phyloP scores from a whole-genome alignment of 176 grass and related monocot species.

The Bromus sterilis region DNA sequence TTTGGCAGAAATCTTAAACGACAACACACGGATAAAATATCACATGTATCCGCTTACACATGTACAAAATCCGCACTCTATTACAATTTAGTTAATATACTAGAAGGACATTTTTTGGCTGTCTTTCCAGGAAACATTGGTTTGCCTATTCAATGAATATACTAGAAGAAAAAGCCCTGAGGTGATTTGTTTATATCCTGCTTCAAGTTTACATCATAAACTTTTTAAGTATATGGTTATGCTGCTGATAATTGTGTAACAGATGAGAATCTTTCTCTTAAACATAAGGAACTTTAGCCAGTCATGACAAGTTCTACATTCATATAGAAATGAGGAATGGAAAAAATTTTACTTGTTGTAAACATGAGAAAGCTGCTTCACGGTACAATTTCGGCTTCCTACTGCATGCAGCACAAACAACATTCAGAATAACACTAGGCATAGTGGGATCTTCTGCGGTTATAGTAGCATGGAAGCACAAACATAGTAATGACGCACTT shows the following conservation, averaged over 20 bases:
- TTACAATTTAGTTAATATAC: no score
- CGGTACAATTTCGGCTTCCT: slow-evolving; percentile 75
- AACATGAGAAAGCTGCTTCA: slow-evolving; percentile 88
- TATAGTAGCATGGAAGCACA: slow-evolving; percentile 71
- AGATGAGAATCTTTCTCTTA: background rate
- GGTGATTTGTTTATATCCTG: background rate
- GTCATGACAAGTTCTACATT: background rate
- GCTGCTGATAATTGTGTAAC: background rate
- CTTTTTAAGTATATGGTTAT: background rate
- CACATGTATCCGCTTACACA: no score
- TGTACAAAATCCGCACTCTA: no score
- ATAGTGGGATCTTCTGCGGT: slow-evolving; percentile 46
- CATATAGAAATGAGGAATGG: slow-evolving; percentile 22
- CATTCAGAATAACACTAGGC: slow-evolving; percentile 55
- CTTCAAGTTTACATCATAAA: background rate
- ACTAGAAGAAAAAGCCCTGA: background rate
- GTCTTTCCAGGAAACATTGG: background rate
- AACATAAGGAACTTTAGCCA: slow-evolving; percentile 17
- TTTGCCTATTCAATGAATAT: background rate
- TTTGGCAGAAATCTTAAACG: no score
- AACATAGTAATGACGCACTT: no score
- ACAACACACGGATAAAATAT: no score
- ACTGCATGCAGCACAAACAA: slow-evolving; percentile 64
- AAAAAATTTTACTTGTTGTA: slow-evolving; percentile 71
- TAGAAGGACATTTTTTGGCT: background rate